These are phyloP conservation scores for Sphagnum contortum DNA, from an alignment of 225 moss, liverwort and hornwort genomes.

Conservation along the genomic window DNA sequence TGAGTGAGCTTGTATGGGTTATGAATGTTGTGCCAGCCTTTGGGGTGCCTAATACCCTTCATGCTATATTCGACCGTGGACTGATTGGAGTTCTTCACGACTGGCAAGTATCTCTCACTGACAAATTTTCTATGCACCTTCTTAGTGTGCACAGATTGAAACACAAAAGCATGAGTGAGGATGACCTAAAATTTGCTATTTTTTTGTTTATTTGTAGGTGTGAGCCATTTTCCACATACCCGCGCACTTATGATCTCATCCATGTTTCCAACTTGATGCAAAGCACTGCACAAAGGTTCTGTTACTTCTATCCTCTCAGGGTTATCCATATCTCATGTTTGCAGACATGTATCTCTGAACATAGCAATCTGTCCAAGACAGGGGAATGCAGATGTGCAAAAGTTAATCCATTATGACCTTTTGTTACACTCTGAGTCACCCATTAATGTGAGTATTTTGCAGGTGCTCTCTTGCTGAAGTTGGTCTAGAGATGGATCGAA, in stretches of 20 bases:
- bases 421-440: not conserved
- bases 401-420: no score
- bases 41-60: constrained; percentile 4
- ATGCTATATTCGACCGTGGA: constrained; percentile 9
- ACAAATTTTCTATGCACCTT: not conserved
- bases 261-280: constrained; percentile 5
- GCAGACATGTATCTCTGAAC: no score
- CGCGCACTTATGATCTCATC: constrained; percentile 20
- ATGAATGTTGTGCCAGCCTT: constrained; percentile 19
- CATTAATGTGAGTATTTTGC: not conserved
- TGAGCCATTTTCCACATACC: constrained; percentile 20
- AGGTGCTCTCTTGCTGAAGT: constrained; percentile 25
- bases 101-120: constrained; percentile 7
- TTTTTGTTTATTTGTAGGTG: constrained; percentile 8
- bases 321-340: no score
- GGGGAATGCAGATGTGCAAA: no score
- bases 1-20: constrained; percentile 14
- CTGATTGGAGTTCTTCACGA: constrained; percentile 16
- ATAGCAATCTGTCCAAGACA: no score
- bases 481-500: constrained; percentile 32
- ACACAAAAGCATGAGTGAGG: not conserved
- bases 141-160: not conserved
- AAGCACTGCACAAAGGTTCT: no score
- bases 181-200: not conserved
- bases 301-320: no score